A percentile compares a stretch with the other conserved stretches of the same genome.
Conservation (phyloP, 1,284 basidiomycete genomes). For the Pulchroboletus neoregius region DNA sequence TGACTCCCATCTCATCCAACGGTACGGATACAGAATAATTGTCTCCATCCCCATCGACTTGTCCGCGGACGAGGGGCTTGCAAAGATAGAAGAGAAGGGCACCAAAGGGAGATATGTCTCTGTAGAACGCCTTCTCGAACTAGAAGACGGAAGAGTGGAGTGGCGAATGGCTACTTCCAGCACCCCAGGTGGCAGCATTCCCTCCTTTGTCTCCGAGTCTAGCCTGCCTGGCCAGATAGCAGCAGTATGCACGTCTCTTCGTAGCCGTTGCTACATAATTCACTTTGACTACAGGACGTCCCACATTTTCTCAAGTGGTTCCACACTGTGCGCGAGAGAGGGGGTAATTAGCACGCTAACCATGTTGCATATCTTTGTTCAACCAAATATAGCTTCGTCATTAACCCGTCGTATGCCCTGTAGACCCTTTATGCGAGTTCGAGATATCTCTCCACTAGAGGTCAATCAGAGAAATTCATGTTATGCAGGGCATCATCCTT, state of each 20-base stretch:
- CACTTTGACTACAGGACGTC: slow-evolving; percentile 50
- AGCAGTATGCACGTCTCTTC: slow-evolving; percentile 39
- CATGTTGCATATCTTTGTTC: not conserved
- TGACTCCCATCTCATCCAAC: not conserved
- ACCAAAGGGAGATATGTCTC: slow-evolving; percentile 66
- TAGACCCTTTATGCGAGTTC: slow-evolving; percentile 58
- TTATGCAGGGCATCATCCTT: slow-evolving; percentile 24
- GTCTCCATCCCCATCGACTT: slow-evolving; percentile 73
- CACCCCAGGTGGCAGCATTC: slow-evolving; percentile 65
- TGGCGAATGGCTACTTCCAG: slow-evolving; percentile 81
- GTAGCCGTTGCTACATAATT: not conserved
- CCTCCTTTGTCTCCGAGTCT: slow-evolving; percentile 55
- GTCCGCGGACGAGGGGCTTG: slow-evolving; percentile 51
- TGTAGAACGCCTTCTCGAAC: slow-evolving; percentile 62
- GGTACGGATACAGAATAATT: slow-evolving; percentile 45
- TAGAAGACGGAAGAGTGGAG: slow-evolving; percentile 61
- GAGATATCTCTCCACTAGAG: slow-evolving; percentile 77
- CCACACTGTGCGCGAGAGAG: slow-evolving; percentile 27
- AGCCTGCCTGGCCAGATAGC: slow-evolving; percentile 60
- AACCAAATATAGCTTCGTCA: not conserved
- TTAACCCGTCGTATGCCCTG: not conserved
- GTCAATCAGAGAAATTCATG: slow-evolving; percentile 12
- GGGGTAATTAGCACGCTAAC: slow-evolving; percentile 31
- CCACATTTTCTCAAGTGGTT: slow-evolving; percentile 57
- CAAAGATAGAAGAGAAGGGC: slow-evolving; percentile 61